phyloP scores from a whole-genome alignment of 2,329 filamentous ascomycete genomes.

The Fusarium verticillioides region DNA sequence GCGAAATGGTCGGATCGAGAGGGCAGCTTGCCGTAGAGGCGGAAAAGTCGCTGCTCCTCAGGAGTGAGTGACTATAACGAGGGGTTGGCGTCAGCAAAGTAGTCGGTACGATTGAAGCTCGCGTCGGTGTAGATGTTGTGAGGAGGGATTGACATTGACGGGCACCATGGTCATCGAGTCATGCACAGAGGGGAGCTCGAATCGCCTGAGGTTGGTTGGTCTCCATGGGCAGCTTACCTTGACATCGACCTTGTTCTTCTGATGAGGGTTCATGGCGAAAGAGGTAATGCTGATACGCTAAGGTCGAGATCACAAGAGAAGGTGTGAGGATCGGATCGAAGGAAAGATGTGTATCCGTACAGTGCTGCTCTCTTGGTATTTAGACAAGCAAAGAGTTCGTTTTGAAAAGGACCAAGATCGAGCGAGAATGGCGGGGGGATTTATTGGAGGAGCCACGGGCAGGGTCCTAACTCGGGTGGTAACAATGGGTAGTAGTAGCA shows the following conservation, averaged over 20 bases:
- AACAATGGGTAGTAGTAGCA: background rate
- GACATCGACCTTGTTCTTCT: slow-evolving; percentile 98
- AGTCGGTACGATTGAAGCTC: background rate
- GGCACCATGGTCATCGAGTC: slow-evolving; percentile 19
- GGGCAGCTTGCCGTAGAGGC: slow-evolving; percentile 96
- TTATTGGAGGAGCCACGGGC: slow-evolving; percentile 39
- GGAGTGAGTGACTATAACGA: slow-evolving; percentile 80
- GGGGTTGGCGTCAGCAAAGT: slow-evolving; percentile 33
- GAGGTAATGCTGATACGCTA: slow-evolving; percentile 1
- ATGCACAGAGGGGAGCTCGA: slow-evolving; percentile 24
- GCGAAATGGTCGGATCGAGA: slow-evolving; percentile 96
- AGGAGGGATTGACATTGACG: background rate
- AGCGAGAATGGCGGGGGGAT: slow-evolving; percentile 37
- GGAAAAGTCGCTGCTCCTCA: slow-evolving; percentile 96
- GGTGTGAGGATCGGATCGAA: background rate
- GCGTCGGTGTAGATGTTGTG: background rate
- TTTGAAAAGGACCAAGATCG: slow-evolving; percentile 36
- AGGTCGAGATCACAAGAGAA: background rate
- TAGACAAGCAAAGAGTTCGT: slow-evolving; percentile 20
- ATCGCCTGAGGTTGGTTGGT: slow-evolving; percentile 30
- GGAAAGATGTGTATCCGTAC: background rate
- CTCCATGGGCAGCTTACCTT: slow-evolving; percentile 71
- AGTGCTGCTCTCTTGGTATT: slow-evolving; percentile 12
- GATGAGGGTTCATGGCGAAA: slow-evolving; percentile 86
- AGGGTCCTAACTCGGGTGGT: slow-evolving; percentile 25